A percentile compares a stretch with the other conserved stretches of the same genome.
These are phyloP conservation scores for Fusarium sp. DNA, from an alignment of 2,329 filamentous ascomycete species.

Conservation along the genomic window DNA sequence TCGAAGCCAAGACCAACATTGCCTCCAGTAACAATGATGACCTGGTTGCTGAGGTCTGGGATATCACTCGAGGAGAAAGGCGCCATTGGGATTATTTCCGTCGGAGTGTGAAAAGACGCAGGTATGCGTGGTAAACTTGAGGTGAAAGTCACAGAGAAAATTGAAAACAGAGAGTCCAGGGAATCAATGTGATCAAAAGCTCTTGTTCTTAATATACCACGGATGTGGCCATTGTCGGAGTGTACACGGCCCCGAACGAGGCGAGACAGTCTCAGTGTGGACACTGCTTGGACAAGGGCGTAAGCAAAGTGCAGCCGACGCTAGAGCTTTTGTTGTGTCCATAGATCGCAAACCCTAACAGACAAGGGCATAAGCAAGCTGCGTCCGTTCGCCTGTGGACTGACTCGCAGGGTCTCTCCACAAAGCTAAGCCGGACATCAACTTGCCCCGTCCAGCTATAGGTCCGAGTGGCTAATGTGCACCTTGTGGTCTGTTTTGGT, in stretches of 20 bases:
- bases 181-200: not conserved
- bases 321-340: not conserved
- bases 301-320: not conserved
- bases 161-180: not conserved
- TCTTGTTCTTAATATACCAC: not conserved
- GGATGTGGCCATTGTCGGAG: not conserved
- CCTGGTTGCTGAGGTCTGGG: conserved; percentile 6
- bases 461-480: not conserved
- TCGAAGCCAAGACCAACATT: conserved; percentile 19
- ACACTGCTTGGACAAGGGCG: not conserved
- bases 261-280: not conserved
- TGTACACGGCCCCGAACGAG: not conserved
- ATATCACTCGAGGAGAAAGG: conserved; percentile 8
- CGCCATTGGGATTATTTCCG: not conserved
- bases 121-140: not conserved
- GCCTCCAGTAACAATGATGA: conserved; percentile 21
- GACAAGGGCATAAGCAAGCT: not conserved
- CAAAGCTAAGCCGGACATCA: not conserved
- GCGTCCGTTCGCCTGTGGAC: not conserved
- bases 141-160: not conserved
- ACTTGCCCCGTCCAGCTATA: not conserved
- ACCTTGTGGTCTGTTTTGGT: not conserved
- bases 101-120: not conserved
- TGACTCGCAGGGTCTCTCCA: not conserved
- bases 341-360: not conserved